Base-by-base conservation (phyloP, 805 yeast species). In the Candida bentonensis region DNA sequence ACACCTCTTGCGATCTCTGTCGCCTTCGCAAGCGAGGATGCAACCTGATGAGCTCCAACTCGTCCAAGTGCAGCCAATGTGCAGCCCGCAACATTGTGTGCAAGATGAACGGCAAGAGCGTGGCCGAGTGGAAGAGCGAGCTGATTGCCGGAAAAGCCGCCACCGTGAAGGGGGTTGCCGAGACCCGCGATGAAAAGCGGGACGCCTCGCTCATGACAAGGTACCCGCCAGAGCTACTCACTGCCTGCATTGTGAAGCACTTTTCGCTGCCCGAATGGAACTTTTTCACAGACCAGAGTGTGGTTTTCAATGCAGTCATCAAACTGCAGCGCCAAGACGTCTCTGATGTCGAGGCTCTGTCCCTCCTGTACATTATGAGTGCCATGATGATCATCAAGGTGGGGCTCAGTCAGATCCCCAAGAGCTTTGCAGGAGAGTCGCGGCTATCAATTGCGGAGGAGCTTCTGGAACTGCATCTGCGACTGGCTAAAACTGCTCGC, bases 91-190 rank as follows among this genome's bases (percentile, higher is more conserved):
- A 30, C n/a, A 30, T 30, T 30, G n/a, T 17, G 13, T 30, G 36
- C 20, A 30, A 30, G n/a, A 30, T 30, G 36, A 30, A 30, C 17
- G 36, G 36, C 36, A 30, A n/a, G 36, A n/a, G 17, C n/a, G 36
- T 30, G 7, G 36, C 36, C 7, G 36, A 30, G n/a, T 30, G 36
- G 36, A 30, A 30, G 20, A 9, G 17, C 7, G 5, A 5, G 5
- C 36, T 30, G 36, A 17, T 30, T 5, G n/a, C n/a, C n/a, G n/a
- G n/a, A n/a, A n/a, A n/a, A n/a, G n/a, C n/a, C n/a, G n/a, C n/a
- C n/a, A n/a, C n/a, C n/a, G n/a, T n/a, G n/a, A n/a, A n/a, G n/a
- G n/a, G n/a, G n/a, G n/a, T n/a, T n/a, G n/a, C n/a, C n/a, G n/a
- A n/a, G n/a, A n/a, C n/a, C n/a, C n/a, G n/a, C n/a, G 27, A 25